A percentile compares a stretch with the other conserved stretches of the same genome.
Conservation (phyloP, 768 basidiomycete species). For the Calocera cornea region DNA sequence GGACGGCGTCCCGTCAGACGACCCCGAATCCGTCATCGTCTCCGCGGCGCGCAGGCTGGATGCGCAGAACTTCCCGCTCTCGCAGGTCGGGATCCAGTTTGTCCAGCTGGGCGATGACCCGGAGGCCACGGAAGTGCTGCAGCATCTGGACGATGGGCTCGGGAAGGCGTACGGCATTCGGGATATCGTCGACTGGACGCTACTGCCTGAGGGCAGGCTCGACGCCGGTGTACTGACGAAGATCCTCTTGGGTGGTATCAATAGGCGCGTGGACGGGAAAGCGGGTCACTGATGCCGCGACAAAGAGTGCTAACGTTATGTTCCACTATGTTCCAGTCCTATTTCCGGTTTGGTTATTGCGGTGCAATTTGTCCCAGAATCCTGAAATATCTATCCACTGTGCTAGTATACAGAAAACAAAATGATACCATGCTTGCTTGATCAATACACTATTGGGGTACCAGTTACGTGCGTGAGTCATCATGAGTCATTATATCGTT, state of each 20-base stretch:
- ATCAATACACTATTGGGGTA: neutral
- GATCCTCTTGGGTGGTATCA: conserved; percentile 52
- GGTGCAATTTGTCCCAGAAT: neutral
- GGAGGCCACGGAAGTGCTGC: conserved; percentile 29
- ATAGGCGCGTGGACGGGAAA: conserved; percentile 35
- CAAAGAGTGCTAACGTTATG: neutral
- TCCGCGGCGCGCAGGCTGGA: conserved; percentile 40
- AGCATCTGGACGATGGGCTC: conserved; percentile 50
- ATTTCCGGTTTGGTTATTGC: neutral
- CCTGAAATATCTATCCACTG: neutral
- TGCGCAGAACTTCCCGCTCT: conserved; percentile 35
- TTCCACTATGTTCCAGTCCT: neutral
- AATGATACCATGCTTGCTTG: neutral
- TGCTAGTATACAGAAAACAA: neutral
- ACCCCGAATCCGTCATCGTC: conserved; percentile 37
- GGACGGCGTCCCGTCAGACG: conserved; percentile 44
- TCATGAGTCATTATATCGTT: conserved; percentile 6
- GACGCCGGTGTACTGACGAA: conserved; percentile 42
- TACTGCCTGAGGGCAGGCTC: conserved; percentile 34
- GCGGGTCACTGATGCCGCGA: neutral
- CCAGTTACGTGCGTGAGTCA: neutral
- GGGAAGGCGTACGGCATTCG: conserved; percentile 30
- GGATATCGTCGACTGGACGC: conserved; percentile 63
- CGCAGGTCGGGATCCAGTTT: conserved; percentile 44
- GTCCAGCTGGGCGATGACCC: conserved; percentile 36